Percentiles rank a stretch among this genome's conserved stretches.
phyloP scores from a whole-genome alignment of 176 grass and related monocot genomes.

The Oryza nivara region DNA sequence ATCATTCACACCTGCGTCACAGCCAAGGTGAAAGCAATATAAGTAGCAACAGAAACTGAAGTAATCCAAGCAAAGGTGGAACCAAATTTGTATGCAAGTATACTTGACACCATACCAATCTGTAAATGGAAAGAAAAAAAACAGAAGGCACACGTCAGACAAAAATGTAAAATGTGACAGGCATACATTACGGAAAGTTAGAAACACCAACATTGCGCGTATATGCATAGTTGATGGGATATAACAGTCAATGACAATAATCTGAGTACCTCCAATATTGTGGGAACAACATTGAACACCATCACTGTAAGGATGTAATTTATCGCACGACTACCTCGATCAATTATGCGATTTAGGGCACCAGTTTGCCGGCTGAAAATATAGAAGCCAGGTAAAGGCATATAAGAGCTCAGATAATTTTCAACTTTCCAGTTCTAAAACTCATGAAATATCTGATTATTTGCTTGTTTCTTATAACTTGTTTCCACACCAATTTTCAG shows the following conservation, averaged over 20 bases:
- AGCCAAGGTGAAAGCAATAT: slow-evolving; percentile 93
- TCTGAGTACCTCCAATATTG: slow-evolving; percentile 83
- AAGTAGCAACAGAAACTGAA: slow-evolving; percentile 90
- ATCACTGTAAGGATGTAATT: slow-evolving; percentile 95
- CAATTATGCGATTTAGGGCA: slow-evolving; percentile 95
- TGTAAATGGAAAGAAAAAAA: slow-evolving; percentile 50
- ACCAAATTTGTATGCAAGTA: slow-evolving; percentile 96
- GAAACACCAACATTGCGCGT: background rate
- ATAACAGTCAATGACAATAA: slow-evolving; percentile 16
- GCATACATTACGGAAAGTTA: slow-evolving; percentile 29
- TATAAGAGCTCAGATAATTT: slow-evolving; percentile 39
- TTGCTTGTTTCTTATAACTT: slow-evolving; percentile 4
- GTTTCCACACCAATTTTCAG: slow-evolving; percentile 8
- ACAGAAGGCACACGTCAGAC: slow-evolving; percentile 23
- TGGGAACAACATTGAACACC: slow-evolving; percentile 97
- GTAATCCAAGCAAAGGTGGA: slow-evolving; percentile 99
- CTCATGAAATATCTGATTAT: background rate
- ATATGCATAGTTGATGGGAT: slow-evolving; percentile 12
- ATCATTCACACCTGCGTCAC: slow-evolving; percentile 76
- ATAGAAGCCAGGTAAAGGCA: slow-evolving; percentile 44
- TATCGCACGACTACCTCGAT: slow-evolving; percentile 94
- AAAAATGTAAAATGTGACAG: slow-evolving; percentile 17
- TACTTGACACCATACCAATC: slow-evolving; percentile 95
- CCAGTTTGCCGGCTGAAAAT: slow-evolving; percentile 94
- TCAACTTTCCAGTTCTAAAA: background rate